These are phyloP conservation scores for Setaria italica DNA, from an alignment of 202 grass and related monocot genomes.

Conservation along the genomic window DNA sequence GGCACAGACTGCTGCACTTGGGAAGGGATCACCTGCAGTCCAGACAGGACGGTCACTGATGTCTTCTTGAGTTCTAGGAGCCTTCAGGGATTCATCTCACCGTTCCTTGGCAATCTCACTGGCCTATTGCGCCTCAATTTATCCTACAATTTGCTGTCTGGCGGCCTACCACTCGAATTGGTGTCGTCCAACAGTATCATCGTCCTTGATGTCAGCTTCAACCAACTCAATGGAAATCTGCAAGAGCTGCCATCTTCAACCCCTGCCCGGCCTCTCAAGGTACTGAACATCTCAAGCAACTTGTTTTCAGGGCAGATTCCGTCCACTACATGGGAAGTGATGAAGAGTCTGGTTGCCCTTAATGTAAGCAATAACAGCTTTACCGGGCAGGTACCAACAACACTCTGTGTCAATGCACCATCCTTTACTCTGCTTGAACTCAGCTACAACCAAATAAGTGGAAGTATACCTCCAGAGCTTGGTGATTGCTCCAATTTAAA, in stretches of 20 bases:
- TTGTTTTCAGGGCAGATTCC: constrained; percentile 44
- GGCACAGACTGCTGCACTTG: constrained; percentile 55
- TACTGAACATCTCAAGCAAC: constrained; percentile 73
- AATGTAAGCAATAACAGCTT: constrained; percentile 70
- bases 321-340: constrained; percentile 20
- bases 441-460: constrained; percentile 58
- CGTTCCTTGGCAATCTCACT: constrained; percentile 64
- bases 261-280: constrained; percentile 29
- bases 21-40: constrained; percentile 65
- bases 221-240: constrained; percentile 43
- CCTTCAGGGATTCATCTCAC: constrained; percentile 61
- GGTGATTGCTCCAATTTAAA: constrained; percentile 52
- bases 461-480: constrained; percentile 41
- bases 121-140: constrained; percentile 56
- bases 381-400: constrained; percentile 46
- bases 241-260: constrained; percentile 32
- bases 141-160: constrained; percentile 59
- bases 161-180: constrained; percentile 52
- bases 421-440: constrained; percentile 45
- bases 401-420: constrained; percentile 31
- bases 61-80: constrained; percentile 54
- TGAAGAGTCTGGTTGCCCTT: constrained; percentile 39
- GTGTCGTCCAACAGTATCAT: constrained; percentile 54
- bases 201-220: constrained; percentile 66
- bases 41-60: constrained; percentile 33